Evolutionary conservation across 2,329 filamentous ascomycete genomes (phyloP), one percentile per base, ranked within the genome.

Genomic region (Albophoma yamanashiensis): DNA sequence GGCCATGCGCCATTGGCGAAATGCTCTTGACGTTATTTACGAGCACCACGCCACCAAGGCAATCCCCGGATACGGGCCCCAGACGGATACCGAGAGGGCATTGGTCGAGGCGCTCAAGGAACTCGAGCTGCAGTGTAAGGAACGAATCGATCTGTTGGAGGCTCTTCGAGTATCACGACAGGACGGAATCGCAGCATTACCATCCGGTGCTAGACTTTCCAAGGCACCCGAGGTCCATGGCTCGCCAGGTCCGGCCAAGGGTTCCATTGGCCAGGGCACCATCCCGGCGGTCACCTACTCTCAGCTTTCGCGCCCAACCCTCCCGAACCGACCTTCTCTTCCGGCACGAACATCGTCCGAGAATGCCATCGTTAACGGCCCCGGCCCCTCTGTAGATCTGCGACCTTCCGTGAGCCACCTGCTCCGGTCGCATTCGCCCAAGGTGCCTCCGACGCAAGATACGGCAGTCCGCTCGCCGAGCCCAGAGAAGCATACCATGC

Each of bases 81-180:
- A 86, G 68, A 88, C 86, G 57, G 91, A 95, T 74, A 95, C 91
- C 1, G 93, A 97, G 70, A 88, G 84, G 67, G 87, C 91, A 3
- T 76, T 97, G 60, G 82, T 89, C 59, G 89, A 94, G 60, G 95
- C 92, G 56, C 76, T 97, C 62, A 84, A 85, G 61, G 83, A 92
- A 68, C 82, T 97, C 69, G 92, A 97, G 71, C 72, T 92, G 63
- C 93, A 97, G 74, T 97, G 92, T 74, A 93, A 94, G 73, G 93
- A 97, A 74, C 84, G 92, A 56, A 91, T 97, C 57, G 91, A 96
- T 70, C 79, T 97, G 40, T 80, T 97, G 8, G 89, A 94, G 70
- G 89, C 92, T 8, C 77, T 97, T 60, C 84, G 87, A 62, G 79
- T 89, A 64, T 87, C 84, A n/a, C 77, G 84, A 60, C 72, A 79